Conservation (phyloP, 1,284 basidiomycete genomes). For the Vanrija sp. region DNA sequence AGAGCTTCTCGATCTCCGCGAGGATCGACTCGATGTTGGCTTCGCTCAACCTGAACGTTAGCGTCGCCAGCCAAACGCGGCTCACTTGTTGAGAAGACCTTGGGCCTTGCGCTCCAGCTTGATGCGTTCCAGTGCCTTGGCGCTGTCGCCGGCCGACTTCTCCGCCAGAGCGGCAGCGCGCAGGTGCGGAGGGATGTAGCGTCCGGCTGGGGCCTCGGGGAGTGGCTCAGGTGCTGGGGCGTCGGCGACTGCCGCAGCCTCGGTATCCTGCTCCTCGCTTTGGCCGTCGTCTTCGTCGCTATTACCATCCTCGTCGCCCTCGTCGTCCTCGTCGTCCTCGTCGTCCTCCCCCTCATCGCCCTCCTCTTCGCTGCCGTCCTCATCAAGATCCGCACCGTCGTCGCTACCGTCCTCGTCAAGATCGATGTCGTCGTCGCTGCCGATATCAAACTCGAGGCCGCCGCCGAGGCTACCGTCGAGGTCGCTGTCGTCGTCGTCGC, state of each 20-base stretch:
- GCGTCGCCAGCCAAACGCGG: not conserved
- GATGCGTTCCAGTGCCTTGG: slow-evolving; percentile 55
- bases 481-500: slow-evolving; percentile 5
- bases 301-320: slow-evolving; percentile 9
- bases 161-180: slow-evolving; percentile 47
- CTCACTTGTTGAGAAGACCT: slow-evolving; percentile 79
- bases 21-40: slow-evolving; percentile 82
- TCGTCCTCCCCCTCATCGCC: slow-evolving; percentile 2
- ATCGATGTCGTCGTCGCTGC: slow-evolving; percentile 3
- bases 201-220: slow-evolving; percentile 22
- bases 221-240: not conserved
- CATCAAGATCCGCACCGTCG: slow-evolving; percentile 3
- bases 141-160: slow-evolving; percentile 32
- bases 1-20: slow-evolving; percentile 70
- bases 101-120: slow-evolving; percentile 78
- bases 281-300: slow-evolving; percentile 10
- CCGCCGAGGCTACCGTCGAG: not conserved
- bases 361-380: slow-evolving; percentile 13
- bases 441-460: slow-evolving; percentile 1
- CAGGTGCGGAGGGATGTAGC: slow-evolving; percentile 55
- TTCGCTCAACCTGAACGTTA: slow-evolving; percentile 67
- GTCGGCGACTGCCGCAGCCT: slow-evolving; percentile 8
- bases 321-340: slow-evolving; percentile 10
- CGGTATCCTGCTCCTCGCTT: slow-evolving; percentile 8
- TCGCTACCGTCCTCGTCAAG: slow-evolving; percentile 11